Base-by-base conservation (phyloP, 2,329 filamentous ascomycete species). In the Exserohilum rostratum region DNA sequence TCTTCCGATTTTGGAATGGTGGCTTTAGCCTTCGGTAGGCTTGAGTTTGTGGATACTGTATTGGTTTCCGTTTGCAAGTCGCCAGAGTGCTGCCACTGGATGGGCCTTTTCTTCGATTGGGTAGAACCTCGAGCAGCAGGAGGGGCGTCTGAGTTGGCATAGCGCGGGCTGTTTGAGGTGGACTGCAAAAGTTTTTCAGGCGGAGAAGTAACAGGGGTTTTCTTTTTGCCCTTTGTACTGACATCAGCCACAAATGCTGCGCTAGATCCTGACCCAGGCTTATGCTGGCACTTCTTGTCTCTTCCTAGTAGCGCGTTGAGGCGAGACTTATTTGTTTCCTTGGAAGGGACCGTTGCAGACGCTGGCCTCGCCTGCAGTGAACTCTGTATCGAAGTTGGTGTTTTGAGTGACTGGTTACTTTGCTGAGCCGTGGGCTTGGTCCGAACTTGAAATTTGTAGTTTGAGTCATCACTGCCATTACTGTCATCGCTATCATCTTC, bases 291-390 rank as follows among this genome's bases (percentile, higher is more conserved):
- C 12, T 17, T 30, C 38, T 39, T 52, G 2, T 17, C 45, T 22
- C 46, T 44, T 12, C 44, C 44, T 12, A 60, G 27, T 17, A 60
- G 40, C 27, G 11, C 45, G 3, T 34, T 50, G 6, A 57, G 48
- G 25, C 51, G 54, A 20, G 10, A 22, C 13, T 40, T 54, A 48
- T 57, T 52, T 5, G 52, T 15, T 25, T 47, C 42, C 33, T 53
- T 55, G 10, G 40, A 42, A 3, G 43, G 46, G 4, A 46, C 11
- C 18, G 46, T 5, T 45, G 18, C 29, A 43, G 37, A 10, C 17
- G 22, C 35, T 3, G 13, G 22, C 20, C 35, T 7, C 2, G 5
- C 3, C 17, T 12, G 33, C n/a, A 20, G 22, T 6, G 30, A 29
- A 20, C 7, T 9, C 18, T 33, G 51, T 11, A 22, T 15, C 5